Evolutionary conservation across 1,139 yeast genomes (phyloP).

Genomic region (Yamadazyma sp.): DNA sequence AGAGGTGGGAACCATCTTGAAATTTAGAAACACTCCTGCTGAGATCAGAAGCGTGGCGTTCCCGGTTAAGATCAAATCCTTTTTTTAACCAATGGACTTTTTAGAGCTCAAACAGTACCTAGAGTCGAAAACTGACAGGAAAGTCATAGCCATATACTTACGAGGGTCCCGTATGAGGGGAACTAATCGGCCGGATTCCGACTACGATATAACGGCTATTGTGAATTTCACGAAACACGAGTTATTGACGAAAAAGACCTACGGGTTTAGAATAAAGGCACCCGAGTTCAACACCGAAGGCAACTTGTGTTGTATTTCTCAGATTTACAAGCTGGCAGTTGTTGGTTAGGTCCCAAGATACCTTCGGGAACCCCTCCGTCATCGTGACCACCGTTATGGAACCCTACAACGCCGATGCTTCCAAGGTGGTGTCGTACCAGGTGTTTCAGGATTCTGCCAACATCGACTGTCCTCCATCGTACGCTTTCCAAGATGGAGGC

Average conservation of each 20-base stretch:
- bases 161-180: slow-evolving; percentile 2
- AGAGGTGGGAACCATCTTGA: slow-evolving; percentile 27
- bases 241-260: background rate
- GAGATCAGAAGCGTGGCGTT: slow-evolving; percentile 16
- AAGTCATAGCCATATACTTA: background rate
- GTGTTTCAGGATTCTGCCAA: slow-evolving; percentile 33
- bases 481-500: slow-evolving; percentile 25
- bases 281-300: background rate
- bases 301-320: background rate
- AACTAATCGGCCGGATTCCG: background rate
- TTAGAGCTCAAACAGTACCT: too few relatives aligned
- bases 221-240: background rate
- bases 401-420: slow-evolving; percentile 30
- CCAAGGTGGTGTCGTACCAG: slow-evolving; percentile 31
- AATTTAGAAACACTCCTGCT: slow-evolving; percentile 23
- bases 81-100: too few relatives aligned
- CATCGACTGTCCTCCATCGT: slow-evolving; percentile 33
- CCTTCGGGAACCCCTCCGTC: slow-evolving; percentile 30
- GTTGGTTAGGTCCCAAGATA: slow-evolving; percentile 32
- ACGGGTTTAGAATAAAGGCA: background rate
- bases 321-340: slow-evolving; percentile 28
- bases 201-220: background rate
- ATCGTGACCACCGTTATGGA: slow-evolving; percentile 32
- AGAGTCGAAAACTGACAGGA: background rate
- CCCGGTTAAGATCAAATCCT: slow-evolving; percentile 18